Base-by-base conservation (phyloP, 768 basidiomycete species). In the Boletus rubescentipes region DNA sequence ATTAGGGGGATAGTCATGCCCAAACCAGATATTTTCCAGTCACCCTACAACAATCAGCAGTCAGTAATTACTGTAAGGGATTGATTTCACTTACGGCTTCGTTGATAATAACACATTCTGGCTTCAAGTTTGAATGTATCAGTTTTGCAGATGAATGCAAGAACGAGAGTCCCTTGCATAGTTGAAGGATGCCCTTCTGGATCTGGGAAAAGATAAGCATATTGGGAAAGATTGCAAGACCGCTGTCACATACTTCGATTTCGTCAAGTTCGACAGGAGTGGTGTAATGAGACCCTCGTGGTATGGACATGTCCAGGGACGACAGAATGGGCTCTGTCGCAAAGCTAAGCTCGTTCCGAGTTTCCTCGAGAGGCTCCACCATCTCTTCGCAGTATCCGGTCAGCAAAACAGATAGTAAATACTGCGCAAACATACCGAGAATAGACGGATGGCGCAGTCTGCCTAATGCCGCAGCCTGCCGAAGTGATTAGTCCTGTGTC, bases 311-410 rank as follows among this genome's bases (percentile, higher is more conserved):
- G 47, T 87, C 82, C 12, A 99, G 79, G 2, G 92, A 91, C 0
- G 93, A 89, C 10, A 91, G 72, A 31, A 98, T 76, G 30, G 88
- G 87, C 66, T 99, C 97, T 1, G 97, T 97, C 9, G 95, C 96
- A 65, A 98, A 98, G 37, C 87, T 84, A 37, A 98, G 77, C 62
- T 96, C 91, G 35, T 76, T 87, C 51, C 96, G 78, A 0, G 94
- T 89, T 71, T 99, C 96, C 67, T 98, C 94, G 42, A 97, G 74
- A 23, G 97, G 96, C 72, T 99, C 97, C 29, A 96, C 94, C 87
- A 98, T 91, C 75, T 98, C 96, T 93, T 70, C 36, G 30, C 12
- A 42, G 32, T 11, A 34, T 35, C 18, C 11, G 18, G 57, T 51
- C 26, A 53, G 53, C 51, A 42, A 59, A 51, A 35, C 36, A 18